Percentiles rank a stretch among this genome's conserved stretches.
These are phyloP conservation scores for Globisporangium carolinianum DNA, from an alignment of 352 stramenopile species.

Conservation along the genomic window DNA sequence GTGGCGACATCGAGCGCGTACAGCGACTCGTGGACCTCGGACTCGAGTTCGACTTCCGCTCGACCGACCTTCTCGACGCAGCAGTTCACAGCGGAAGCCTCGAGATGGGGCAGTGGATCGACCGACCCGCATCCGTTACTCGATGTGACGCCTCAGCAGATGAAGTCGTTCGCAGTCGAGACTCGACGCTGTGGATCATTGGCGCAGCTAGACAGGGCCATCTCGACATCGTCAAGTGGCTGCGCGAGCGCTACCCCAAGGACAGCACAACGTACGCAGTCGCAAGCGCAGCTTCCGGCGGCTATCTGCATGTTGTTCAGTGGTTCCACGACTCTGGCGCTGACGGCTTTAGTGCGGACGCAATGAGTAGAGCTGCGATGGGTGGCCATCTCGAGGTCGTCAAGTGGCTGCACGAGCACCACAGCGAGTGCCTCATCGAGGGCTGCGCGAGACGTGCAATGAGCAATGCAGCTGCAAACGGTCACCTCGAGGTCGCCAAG, in stretches of 20 bases:
- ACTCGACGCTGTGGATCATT: background rate
- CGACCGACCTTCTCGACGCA: background rate
- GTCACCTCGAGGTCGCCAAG: background rate
- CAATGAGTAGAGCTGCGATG: constrained; percentile 1
- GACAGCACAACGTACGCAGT: background rate
- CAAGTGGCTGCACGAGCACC: constrained; percentile 2
- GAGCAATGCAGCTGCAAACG: too few relatives aligned
- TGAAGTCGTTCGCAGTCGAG: background rate
- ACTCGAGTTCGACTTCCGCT: background rate
- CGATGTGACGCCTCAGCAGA: background rate
- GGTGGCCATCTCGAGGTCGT: constrained; percentile 1
- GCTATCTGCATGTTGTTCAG: background rate
- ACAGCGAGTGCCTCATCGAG: too few relatives aligned
- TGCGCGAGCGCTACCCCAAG: background rate
- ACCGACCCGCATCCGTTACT: background rate
- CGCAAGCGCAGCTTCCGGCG: background rate
- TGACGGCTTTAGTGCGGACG: background rate
- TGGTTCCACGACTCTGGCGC: constrained; percentile 1
- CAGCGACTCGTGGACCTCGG: background rate
- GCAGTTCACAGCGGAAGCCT: constrained; percentile 1
- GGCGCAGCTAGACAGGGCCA: background rate
- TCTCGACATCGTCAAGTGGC: constrained; percentile 2
- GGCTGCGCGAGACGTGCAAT: too few relatives aligned
- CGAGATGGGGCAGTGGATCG: constrained; percentile 5
- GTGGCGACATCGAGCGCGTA: background rate